Conservation (phyloP, 192 early-diverging fungal species). For the Rhizoclosmatium globosum region DNA sequence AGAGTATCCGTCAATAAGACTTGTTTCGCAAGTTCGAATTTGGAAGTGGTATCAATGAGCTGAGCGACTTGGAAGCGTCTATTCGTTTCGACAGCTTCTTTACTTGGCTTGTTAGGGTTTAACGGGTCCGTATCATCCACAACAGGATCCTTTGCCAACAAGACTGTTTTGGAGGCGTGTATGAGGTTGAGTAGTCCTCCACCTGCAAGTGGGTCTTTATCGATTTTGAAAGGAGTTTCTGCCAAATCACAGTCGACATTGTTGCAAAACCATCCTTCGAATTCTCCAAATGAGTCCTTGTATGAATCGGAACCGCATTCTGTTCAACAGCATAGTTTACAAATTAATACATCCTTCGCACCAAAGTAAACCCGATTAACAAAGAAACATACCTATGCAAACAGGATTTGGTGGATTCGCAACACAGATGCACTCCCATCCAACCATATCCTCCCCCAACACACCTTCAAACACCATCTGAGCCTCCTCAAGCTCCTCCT, state of each 20-base stretch:
- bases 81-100: background rate
- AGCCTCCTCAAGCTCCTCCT: background rate
- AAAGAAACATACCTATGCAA: background rate
- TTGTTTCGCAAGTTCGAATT: conserved; percentile 17
- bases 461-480: background rate
- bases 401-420: conserved; percentile 4
- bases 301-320: conserved; percentile 16
- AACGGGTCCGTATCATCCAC: background rate
- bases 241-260: conserved; percentile 14
- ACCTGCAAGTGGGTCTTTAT: background rate
- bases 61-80: conserved; percentile 32
- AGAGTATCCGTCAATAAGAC: conserved; percentile 23
- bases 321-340: background rate
- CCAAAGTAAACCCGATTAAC: background rate
- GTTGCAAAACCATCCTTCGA: conserved; percentile 18
- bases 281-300: background rate
- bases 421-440: background rate
- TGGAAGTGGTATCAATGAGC: conserved; percentile 11
- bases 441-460: background rate
- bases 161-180: background rate
- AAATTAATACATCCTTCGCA: background rate
- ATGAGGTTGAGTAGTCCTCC: background rate
- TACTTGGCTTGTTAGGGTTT: background rate
- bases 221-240: conserved; percentile 12
- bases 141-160: background rate